Evolutionary conservation across 371 early-diverging fungal genomes (phyloP), one percentile per base, ranked within the genome.

Genomic region (Haplosporangium sp.): DNA sequence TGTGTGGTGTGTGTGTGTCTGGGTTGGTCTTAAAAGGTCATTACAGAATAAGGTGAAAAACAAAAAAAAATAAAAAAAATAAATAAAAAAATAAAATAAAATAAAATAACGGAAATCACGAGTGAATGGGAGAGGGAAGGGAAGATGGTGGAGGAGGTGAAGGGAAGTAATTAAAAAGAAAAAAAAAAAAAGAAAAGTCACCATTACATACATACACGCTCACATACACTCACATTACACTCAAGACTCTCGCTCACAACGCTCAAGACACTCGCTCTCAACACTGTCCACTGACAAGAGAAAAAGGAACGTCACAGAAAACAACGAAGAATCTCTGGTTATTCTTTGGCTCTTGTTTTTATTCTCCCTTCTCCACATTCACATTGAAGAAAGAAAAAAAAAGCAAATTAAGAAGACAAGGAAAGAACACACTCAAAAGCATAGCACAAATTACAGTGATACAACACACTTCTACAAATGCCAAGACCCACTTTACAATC

Each of bases 401-500:
- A 27, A 27, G 27, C 27, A 27, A 27, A 27, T 27, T 27, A 27
- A 27, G 27, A 27, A 27, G 27, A 27, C 27, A 27, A 27, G 27
- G 27, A 27, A 27, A 27, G 27, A 27, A 27, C 27, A 27, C 27
- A 27, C 27, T 27, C 27, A 27, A 27, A 27, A 27, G 27, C 27
- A 27, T 27, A 27, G 1, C 27, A 27, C 27, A 27, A 27, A 27
- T 57, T 20, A 50, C 50, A 7, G 35, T 38, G 39, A 47, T 17
- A 64, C 61, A 34, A 39, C 10, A 17, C 27, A 19, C 19, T 13
- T 1, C 42, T 53, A 37, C 67, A 17, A 44, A 68, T 45, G 38
- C 57, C 50, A 7, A 27, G 42, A 42, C 61, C 56, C 48, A 72
- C 37, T 35, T 62, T 67, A 17, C 67, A 64, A 53, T 27, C 55